These are phyloP conservation scores for Septoria linicola DNA, from an alignment of 2,329 filamentous ascomycete species.

Conservation along the genomic window DNA sequence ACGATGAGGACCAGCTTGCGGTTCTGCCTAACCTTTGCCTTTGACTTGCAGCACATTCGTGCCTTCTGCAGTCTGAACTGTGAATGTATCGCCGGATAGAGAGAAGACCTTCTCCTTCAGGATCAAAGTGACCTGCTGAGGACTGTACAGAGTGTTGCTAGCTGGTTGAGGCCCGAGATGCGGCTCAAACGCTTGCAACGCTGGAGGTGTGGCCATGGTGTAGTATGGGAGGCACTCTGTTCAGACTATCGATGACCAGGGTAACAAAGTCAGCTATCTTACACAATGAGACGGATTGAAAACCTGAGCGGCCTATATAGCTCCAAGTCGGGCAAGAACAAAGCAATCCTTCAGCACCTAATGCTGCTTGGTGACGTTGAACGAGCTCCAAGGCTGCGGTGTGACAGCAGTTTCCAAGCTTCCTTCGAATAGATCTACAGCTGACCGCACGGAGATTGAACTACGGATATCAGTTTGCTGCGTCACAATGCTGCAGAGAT, in stretches of 20 bases:
- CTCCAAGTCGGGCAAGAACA: too few species aligned
- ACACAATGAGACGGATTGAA: too few species aligned
- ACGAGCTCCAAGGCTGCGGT: not conserved
- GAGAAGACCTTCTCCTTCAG: constrained; percentile 60
- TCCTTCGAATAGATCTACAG: not conserved
- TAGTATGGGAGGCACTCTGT: not conserved
- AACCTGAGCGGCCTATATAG: too few species aligned
- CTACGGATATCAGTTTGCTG: too few species aligned
- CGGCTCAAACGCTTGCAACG: constrained; percentile 30
- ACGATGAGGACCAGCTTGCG: not conserved
- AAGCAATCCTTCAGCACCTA: too few species aligned
- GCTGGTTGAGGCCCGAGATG: constrained; percentile 35
- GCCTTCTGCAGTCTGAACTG: constrained; percentile 57
- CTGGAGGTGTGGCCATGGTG: constrained; percentile 9
- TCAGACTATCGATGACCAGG: not conserved
- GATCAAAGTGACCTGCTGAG: constrained; percentile 45
- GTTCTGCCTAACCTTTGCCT: constrained; percentile 43
- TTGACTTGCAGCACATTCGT: constrained; percentile 57
- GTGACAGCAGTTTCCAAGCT: not conserved
- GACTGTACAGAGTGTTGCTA: constrained; percentile 29
- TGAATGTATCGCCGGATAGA: constrained; percentile 63
- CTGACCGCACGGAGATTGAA: too few species aligned
- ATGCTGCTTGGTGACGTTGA: constrained; percentile 7
- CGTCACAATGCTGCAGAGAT: too few species aligned
- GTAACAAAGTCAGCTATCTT: not conserved